A percentile compares a stretch with the other conserved stretches of the same genome.
Evolutionary conservation across 345 rosid genomes (phyloP).

Genomic region (Gossypium bickii): DNA sequence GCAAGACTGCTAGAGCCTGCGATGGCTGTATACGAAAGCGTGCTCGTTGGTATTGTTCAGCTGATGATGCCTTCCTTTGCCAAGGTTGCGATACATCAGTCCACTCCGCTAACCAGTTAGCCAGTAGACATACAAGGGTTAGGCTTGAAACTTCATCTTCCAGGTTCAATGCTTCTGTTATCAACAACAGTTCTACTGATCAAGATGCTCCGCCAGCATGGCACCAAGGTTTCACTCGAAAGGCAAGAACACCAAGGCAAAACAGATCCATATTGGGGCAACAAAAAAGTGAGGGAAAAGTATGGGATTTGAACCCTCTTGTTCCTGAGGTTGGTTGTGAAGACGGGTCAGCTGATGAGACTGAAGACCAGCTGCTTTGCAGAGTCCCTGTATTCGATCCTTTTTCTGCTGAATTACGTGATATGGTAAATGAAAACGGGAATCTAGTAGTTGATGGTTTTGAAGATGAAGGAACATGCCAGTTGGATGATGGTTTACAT

Average conservation of each 20-base stretch:
- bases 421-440: conserved; percentile 19
- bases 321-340: conserved; percentile 49
- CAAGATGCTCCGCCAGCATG: conserved; percentile 31
- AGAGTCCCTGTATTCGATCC: conserved; percentile 50
- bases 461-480: conserved; percentile 17
- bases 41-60: conserved; percentile 58
- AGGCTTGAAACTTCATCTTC: conserved; percentile 35
- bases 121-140: conserved; percentile 55
- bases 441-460: conserved; percentile 16
- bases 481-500: conserved; percentile 28
- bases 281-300: conserved; percentile 15
- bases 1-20: conserved; percentile 37
- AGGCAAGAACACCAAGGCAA: conserved; percentile 54
- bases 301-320: conserved; percentile 23
- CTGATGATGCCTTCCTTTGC: conserved; percentile 75
- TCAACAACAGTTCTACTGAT: background rate
- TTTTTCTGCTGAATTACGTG: conserved; percentile 24
- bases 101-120: conserved; percentile 60
- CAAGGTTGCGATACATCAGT: conserved; percentile 58
- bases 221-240: conserved; percentile 52
- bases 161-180: background rate
- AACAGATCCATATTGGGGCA: conserved; percentile 12
- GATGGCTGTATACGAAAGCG: conserved; percentile 41
- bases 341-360: conserved; percentile 33
- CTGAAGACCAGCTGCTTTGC: conserved; percentile 36